Conservation (phyloP, 805 yeast species). For the Saturnispora diversa region DNA sequence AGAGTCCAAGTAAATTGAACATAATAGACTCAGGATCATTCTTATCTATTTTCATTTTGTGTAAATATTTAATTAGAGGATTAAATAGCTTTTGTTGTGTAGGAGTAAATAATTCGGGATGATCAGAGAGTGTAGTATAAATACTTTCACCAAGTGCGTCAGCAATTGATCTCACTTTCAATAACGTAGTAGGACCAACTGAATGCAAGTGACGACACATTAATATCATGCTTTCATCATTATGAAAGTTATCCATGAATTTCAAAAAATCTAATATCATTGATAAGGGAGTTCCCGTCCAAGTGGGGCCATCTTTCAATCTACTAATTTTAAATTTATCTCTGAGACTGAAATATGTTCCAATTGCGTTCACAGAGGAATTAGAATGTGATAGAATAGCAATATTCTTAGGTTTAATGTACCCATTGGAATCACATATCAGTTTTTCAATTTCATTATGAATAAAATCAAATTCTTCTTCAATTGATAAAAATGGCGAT, state of each 20-base stretch:
- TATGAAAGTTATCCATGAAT: conserved; percentile 29
- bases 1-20: conserved; percentile 27
- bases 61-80: background rate
- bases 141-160: conserved; percentile 13
- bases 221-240: conserved; percentile 24
- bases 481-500: conserved; percentile 22
- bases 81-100: conserved; percentile 4
- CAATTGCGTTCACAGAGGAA: conserved; percentile 36
- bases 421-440: conserved; percentile 34
- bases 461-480: conserved; percentile 38
- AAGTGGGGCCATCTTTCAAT: conserved; percentile 40
- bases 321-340: conserved; percentile 29
- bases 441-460: conserved; percentile 38
- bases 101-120: background rate
- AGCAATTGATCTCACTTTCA: conserved; percentile 17
- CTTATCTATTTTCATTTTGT: conserved; percentile 17
- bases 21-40: conserved; percentile 34
- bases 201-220: conserved; percentile 20
- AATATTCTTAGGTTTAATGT: conserved; percentile 40
- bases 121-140: conserved; percentile 10
- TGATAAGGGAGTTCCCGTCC: conserved; percentile 41
- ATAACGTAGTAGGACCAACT: conserved; percentile 19
- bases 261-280: conserved; percentile 43
- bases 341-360: conserved; percentile 29
- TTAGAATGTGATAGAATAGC: conserved; percentile 48